Conservation (phyloP, 2,329 filamentous ascomycete genomes). For the Diplodia corticola region DNA sequence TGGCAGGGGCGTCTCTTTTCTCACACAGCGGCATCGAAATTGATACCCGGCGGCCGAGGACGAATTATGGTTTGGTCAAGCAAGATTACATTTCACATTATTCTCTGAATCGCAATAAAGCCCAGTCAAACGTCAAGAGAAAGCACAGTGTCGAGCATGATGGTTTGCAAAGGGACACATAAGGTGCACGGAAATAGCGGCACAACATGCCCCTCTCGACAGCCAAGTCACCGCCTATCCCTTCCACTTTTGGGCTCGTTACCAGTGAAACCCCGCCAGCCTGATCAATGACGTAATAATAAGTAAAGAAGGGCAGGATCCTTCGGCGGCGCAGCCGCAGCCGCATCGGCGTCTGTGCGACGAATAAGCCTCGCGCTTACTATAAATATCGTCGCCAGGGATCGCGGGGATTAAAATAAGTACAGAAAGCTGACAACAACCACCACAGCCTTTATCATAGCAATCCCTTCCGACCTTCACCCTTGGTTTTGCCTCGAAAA, state of each 20-base stretch:
- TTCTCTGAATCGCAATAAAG: too few species aligned
- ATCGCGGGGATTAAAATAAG: not conserved
- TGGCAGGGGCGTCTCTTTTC: too few species aligned
- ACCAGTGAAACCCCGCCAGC: not conserved
- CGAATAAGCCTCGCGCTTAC: not conserved
- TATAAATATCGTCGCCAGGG: not conserved
- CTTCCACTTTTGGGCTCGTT: not conserved
- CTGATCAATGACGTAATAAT: not conserved
- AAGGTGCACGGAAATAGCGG: not conserved
- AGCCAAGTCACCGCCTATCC: not conserved
- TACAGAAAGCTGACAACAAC: not conserved
- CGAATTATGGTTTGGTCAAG: too few species aligned
- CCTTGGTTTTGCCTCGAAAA: not conserved
- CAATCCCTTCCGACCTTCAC: not conserved
- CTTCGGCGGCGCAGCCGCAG: not conserved
- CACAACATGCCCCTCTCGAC: not conserved
- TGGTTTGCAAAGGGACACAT: too few species aligned
- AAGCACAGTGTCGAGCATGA: too few species aligned
- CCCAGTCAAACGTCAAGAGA: too few species aligned
- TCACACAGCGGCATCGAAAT: too few species aligned
- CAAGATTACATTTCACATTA: too few species aligned
- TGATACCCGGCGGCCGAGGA: too few species aligned
- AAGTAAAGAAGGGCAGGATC: not conserved
- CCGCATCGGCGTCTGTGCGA: not conserved
- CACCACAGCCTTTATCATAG: not conserved